phyloP scores from a whole-genome alignment of 2,329 filamentous ascomycete species.

The Paradendryphiella salina region DNA sequence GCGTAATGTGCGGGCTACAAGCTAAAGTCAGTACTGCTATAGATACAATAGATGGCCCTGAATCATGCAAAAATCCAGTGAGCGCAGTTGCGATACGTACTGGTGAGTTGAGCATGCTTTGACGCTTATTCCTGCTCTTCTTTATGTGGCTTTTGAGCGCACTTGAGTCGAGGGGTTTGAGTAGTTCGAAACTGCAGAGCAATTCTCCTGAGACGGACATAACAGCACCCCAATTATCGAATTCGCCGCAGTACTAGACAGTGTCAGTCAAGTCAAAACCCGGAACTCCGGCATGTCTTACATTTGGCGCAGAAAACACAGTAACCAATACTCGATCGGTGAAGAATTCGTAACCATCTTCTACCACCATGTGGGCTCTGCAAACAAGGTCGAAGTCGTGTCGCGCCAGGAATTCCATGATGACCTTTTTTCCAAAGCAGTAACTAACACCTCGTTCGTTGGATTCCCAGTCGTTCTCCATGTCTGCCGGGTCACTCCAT shows the following conservation, averaged over 20 bases:
- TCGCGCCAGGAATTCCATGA: constrained; percentile 89
- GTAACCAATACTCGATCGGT: constrained; percentile 93
- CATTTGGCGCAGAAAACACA: constrained; percentile 96
- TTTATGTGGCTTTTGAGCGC: constrained; percentile 99
- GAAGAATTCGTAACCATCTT: constrained; percentile 99
- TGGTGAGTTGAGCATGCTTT: constrained; percentile 94
- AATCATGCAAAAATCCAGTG: constrained; percentile 15
- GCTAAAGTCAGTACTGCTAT: constrained; percentile 37
- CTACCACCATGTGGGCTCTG: constrained; percentile 97
- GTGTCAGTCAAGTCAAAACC: constrained; percentile 20
- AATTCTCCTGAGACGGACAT: constrained; percentile 96
- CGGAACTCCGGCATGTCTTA: constrained; percentile 55
- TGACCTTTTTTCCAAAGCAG: constrained; percentile 97
- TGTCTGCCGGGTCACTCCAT: constrained; percentile 97
- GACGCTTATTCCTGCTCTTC: constrained; percentile 91
- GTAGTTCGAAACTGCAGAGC: constrained; percentile 92
- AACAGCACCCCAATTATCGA: constrained; percentile 98
- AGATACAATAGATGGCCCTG: constrained; percentile 34
- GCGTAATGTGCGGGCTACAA: constrained; percentile 54
- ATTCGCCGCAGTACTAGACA: constrained; percentile 89
- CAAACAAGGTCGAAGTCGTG: constrained; percentile 98
- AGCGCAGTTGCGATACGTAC: constrained; percentile 61
- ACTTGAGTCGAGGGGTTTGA: constrained; percentile 94
- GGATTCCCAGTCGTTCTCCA: constrained; percentile 97
- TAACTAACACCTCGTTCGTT: constrained; percentile 98